These are phyloP conservation scores for Pisolithus marmoratus DNA, from an alignment of 768 basidiomycete species.

Conservation along the genomic window DNA sequence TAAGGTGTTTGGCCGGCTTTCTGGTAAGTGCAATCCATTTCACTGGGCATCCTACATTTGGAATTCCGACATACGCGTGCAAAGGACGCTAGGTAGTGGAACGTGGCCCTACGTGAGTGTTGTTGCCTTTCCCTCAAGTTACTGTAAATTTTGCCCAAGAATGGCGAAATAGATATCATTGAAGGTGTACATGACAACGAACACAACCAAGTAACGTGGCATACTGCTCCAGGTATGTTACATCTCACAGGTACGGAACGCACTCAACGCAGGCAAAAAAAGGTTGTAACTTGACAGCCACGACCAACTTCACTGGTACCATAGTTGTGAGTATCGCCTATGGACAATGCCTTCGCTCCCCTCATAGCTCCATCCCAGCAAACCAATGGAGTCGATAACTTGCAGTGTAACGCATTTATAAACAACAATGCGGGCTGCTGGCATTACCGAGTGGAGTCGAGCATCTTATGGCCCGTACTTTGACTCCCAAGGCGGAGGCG, in stretches of 20 bases:
- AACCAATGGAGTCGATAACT: conserved; percentile 45
- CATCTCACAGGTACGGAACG: not conserved
- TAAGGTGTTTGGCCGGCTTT: conserved; percentile 80
- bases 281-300: conserved; percentile 57
- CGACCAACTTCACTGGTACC: conserved; percentile 55
- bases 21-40: conserved; percentile 40
- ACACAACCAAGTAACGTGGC: conserved; percentile 83
- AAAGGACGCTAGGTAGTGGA: conserved; percentile 39
- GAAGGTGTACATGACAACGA: conserved; percentile 82
- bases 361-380: conserved; percentile 27
- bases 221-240: conserved; percentile 53
- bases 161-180: conserved; percentile 78
- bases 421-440: conserved; percentile 69
- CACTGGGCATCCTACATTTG: not conserved
- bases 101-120: conserved; percentile 58
- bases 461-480: conserved; percentile 83
- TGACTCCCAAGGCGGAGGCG: conserved; percentile 74
- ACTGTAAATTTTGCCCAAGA: conserved; percentile 33
- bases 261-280: conserved; percentile 4
- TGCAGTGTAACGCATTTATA: conserved; percentile 47
- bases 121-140: not conserved
- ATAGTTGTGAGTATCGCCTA: conserved; percentile 46
- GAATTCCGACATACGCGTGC: not conserved
- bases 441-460: conserved; percentile 70
- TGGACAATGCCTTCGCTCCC: not conserved